Evolutionary conservation across 2,329 filamentous ascomycete genomes (phyloP).

Genomic region (Sporothrix mexicana): DNA sequence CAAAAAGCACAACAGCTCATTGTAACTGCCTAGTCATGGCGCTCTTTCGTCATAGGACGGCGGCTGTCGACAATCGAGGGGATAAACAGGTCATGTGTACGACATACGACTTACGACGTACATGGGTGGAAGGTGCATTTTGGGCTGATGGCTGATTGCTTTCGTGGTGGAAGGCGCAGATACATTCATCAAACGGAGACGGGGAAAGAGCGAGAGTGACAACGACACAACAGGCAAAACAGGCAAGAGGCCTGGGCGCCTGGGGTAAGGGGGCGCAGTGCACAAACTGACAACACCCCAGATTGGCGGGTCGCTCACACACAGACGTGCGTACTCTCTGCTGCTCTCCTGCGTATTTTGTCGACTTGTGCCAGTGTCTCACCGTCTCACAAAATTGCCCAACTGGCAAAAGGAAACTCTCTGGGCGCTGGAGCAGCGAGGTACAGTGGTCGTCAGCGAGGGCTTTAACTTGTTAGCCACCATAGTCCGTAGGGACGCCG

Average conservation of each 20-base stretch:
- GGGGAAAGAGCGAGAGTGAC: slow-evolving; percentile 9
- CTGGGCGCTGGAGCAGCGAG: not conserved
- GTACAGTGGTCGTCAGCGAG: slow-evolving; percentile 11
- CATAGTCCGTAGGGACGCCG: not conserved
- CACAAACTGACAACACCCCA: slow-evolving; percentile 6
- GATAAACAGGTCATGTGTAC: slow-evolving; percentile 26
- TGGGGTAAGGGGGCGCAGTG: slow-evolving; percentile 14
- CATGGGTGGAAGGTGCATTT: not conserved
- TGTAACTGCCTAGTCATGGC: not conserved
- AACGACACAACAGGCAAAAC: not conserved
- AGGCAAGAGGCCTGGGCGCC: not conserved
- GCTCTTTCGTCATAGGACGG: slow-evolving; percentile 12
- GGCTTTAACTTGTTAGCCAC: not conserved
- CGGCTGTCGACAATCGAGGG: not conserved
- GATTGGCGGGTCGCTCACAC: not conserved
- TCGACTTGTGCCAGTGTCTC: not conserved
- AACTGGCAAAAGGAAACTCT: not conserved
- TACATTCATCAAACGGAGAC: slow-evolving; percentile 6
- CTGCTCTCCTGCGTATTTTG: slow-evolving; percentile 4
- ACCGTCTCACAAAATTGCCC: slow-evolving; percentile 17
- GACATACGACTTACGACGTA: too few relatives aligned
- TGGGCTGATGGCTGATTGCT: slow-evolving; percentile 8
- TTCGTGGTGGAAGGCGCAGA: slow-evolving; percentile 4
- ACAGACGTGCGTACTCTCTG: not conserved
- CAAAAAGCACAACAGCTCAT: not conserved